These are phyloP conservation scores for Rubroboletus pulcherrimus DNA, from an alignment of 768 basidiomycete genomes.

Conservation along the genomic window DNA sequence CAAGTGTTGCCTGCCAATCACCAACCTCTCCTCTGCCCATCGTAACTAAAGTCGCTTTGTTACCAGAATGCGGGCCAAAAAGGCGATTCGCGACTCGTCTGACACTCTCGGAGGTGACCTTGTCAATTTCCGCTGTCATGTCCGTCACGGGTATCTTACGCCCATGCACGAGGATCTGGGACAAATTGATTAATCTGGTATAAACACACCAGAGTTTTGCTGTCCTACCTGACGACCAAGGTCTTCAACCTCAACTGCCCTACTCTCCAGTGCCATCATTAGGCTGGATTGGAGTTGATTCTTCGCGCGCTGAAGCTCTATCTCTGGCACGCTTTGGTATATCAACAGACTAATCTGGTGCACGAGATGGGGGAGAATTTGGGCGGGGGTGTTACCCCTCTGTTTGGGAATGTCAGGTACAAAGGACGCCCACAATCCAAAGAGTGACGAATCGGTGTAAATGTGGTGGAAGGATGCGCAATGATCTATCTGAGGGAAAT, in stretches of 20 bases:
- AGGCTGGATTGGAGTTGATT: constrained; percentile 92
- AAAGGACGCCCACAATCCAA: constrained; percentile 88
- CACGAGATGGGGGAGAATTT: constrained; percentile 80
- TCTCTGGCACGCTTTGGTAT: constrained; percentile 58
- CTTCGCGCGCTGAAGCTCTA: constrained; percentile 82
- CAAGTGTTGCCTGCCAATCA: constrained; percentile 58
- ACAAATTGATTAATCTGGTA: neutral
- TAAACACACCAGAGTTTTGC: neutral
- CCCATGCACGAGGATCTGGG: constrained; percentile 77
- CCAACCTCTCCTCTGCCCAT: constrained; percentile 82
- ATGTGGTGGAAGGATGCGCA: constrained; percentile 98
- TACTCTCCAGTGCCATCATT: constrained; percentile 92
- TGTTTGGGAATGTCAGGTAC: constrained; percentile 57
- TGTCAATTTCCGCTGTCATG: constrained; percentile 86
- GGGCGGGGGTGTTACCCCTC: constrained; percentile 58
- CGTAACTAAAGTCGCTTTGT: constrained; percentile 73
- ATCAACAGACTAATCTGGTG: constrained; percentile 84
- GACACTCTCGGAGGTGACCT: constrained; percentile 65
- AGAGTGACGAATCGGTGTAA: constrained; percentile 90
- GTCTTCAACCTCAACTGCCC: constrained; percentile 82
- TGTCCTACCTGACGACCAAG: constrained; percentile 76
- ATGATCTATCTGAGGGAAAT: constrained; percentile 90
- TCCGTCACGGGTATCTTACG: constrained; percentile 84
- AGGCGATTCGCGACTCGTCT: constrained; percentile 72
- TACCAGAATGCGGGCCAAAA: constrained; percentile 60